Percentiles rank a stretch among this genome's conserved stretches.
These are phyloP conservation scores for Penicillium corylophilum DNA, from an alignment of 2,329 filamentous ascomycete genomes.

Conservation along the genomic window DNA sequence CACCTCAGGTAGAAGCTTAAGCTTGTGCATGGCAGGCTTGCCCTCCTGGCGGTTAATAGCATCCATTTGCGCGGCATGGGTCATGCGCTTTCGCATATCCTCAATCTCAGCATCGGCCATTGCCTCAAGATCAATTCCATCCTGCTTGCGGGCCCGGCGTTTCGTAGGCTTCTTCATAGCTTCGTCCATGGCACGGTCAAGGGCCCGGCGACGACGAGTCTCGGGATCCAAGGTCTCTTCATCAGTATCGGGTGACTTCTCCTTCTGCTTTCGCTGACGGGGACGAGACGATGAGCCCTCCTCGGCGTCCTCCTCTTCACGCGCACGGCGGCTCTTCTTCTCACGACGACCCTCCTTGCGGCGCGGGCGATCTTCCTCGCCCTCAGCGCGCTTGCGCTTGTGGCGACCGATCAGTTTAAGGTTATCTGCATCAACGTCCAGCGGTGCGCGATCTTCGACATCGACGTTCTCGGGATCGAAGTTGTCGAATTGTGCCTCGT, in stretches of 20 bases:
- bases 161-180: constrained; percentile 79
- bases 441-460: constrained; percentile 59
- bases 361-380: constrained; percentile 67
- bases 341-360: constrained; percentile 60
- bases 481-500: constrained; percentile 65
- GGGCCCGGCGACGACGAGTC: constrained; percentile 76
- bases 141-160: constrained; percentile 70
- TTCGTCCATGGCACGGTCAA: constrained; percentile 84
- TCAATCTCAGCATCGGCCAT: constrained; percentile 89
- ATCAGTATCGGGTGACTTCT: constrained; percentile 58
- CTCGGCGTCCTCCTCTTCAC: constrained; percentile 61
- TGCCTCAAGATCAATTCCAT: constrained; percentile 88
- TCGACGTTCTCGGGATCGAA: constrained; percentile 62
- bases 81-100: constrained; percentile 84
- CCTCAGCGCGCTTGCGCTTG: constrained; percentile 64
- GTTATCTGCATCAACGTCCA: constrained; percentile 62
- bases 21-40: constrained; percentile 84
- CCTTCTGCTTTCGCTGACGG: constrained; percentile 54
- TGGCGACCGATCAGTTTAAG: constrained; percentile 61
- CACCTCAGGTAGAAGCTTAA: constrained; percentile 90
- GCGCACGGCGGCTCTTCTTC: constrained; percentile 67
- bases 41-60: constrained; percentile 76
- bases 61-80: constrained; percentile 81
- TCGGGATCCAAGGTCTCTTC: constrained; percentile 80
- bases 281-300: constrained; percentile 41